Evolutionary conservation across 257 asterid species (phyloP), one percentile per base, ranked within the genome.

Genomic region (Perilla frutescens): DNA sequence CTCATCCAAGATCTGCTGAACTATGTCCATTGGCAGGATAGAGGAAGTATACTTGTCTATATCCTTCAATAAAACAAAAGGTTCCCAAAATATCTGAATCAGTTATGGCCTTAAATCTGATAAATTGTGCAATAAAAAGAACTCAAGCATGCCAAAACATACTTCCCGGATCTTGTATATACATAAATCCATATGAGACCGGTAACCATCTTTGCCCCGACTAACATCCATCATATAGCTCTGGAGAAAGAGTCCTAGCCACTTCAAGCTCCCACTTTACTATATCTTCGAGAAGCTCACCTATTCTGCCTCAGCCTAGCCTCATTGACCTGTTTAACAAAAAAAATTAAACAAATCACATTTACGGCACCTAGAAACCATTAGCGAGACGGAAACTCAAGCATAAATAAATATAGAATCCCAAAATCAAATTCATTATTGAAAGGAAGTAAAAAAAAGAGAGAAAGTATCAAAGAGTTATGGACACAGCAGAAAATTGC

Each of bases 261-360:
- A 89, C 77, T 91, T 91, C 36, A 96, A 93, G 84, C 97, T 91
- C 72, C 96, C 93, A 78, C 97, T 82, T 89, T 93, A 75, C 80
- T 69, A 77, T 85, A 93, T 76, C 90, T 87, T 53, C 91, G 90
- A 1, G 94, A 84, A 74, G 81, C 80, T 68, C 90, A 90, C 81
- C 89, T 77, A 50, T 81, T 83, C 59, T 72, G n/a, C n/a, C n/a
- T n/a, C n/a, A n/a, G 64, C 63, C 58, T 85, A 62, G 89, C 90
- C 60, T 89, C 96, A 57, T 87, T 83, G 71, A 77, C 93, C 76
- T 37, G 90, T 72, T 86, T n/a, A n/a, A n/a, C n/a, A n/a, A n/a
- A n/a, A n/a, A n/a, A n/a, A n/a, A n/a, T n/a, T n/a, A n/a, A n/a
- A n/a, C n/a, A n/a, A n/a, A n/a, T n/a, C n/a, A n/a, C n/a, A n/a